Base-by-base conservation (phyloP, 2,329 filamentous ascomycete species). In the Phialophora macrospora region DNA sequence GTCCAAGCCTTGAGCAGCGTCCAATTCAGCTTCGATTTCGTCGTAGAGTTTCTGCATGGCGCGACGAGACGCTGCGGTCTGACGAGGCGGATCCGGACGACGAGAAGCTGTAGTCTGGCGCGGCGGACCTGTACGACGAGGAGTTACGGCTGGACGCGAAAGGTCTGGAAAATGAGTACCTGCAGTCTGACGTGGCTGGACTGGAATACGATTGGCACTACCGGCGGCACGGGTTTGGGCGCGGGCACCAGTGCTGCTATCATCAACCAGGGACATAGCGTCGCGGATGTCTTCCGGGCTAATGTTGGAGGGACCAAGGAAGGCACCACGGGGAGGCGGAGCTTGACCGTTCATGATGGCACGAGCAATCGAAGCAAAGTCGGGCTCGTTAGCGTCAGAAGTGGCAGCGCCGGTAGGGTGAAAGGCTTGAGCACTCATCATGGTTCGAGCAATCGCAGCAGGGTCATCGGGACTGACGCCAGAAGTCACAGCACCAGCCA, bases 1-100 rank as follows among this genome's bases (percentile, higher is more conserved):
- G 7, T n/a, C 20, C 17, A n/a, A 24, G 48, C 48, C 48, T 26
- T 52, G 22, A 52, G 20, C 48, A n/a, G 48, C 48, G n/a, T 28
- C 48, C 9, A 28, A 52, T 9, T 52, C 48, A 22, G 20, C 26
- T 5, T 12, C 48, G 48, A 44, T 44, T 44, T n/a, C 38, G 17
- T 44, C 38, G 38, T 44, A 44, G 38, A 44, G 38, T 44, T n/a
- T 44, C 38, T 44, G 38, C 38, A 20, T 44, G 38, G 38, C 48
- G 11, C 20, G 48, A 51, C 20, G 22, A 12, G 48, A 51, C 5
- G 48, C 20, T 17, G 48, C 48, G 20, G 48, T 22, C 20, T 51
- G 48, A 28, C 20, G 46, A 1, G 46, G 46, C 9, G 46, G 46
- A 26, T n/a, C 46, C 20, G 11, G 20, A 26, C 46, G 46, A 24